Evolutionary conservation across 2,329 filamentous ascomycete genomes (phyloP), one percentile per base, ranked within the genome.

Genomic region (Sarocladium kiliense): DNA sequence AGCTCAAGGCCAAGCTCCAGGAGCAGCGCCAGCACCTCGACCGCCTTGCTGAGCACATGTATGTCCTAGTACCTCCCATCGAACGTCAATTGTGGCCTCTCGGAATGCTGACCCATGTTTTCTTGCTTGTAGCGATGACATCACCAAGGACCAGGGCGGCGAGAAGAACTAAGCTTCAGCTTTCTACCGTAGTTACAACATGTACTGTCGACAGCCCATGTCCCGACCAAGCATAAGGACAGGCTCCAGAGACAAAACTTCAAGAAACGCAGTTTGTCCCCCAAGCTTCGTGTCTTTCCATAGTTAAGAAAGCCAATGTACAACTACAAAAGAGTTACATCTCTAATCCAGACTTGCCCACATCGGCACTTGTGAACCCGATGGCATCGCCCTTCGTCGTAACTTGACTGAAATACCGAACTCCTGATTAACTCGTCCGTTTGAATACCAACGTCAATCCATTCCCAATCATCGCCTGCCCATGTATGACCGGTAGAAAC

Each of bases 401-500:
- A 27, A 51, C 26, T 34, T 34, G 47, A 51, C 47, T 51, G 27
- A 10, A 51, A 51, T 7, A 19, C 47, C 47, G 21, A 51, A 51
- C 47, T 51, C 47, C 47, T 16, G 19, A 23, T 36, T 19, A 18
- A 36, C 21, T 21, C 47, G 18, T 36, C 26, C 30, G 3, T 3
- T 18, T 25, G 5, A 9, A 5, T n/a, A 47, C 3, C 47, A 21
- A 23, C 27, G 16, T 51, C 6, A 11, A 36, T 10, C 30, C 27
- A 18, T 23, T 19, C 11, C 11, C 27, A 11, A 62, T 74, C 68
- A 88, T 71, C 87, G 81, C 61, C 88, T 79, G 39, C 88, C 89
- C 77, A 91, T 85, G 73, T 91, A 96, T 55, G 90, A 96, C 51
- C 89, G 83, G 69, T 94, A 96, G 72, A 97, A 97, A 70, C 91